Evolutionary conservation across 2,329 filamentous ascomycete genomes (phyloP).

Genomic region (Harringtonia aguacate): DNA sequence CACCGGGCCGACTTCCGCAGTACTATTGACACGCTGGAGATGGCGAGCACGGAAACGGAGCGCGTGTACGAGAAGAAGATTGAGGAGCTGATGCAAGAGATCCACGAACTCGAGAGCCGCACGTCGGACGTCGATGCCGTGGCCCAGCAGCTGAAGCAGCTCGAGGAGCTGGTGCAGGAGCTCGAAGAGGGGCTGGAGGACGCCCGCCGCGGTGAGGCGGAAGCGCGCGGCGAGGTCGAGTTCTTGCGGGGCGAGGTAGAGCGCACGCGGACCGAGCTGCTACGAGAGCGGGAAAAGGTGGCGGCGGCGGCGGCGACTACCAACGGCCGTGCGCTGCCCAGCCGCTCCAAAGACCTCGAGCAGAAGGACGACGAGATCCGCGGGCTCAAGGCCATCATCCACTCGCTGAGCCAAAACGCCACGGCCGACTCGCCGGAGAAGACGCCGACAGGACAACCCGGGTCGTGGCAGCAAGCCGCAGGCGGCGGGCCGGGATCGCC

Average conservation of each 20-base stretch:
- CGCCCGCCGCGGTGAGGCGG: slow-evolving; percentile 83
- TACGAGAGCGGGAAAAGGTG: slow-evolving; percentile 64
- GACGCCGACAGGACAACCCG: background rate
- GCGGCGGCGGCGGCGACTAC: slow-evolving; percentile 25
- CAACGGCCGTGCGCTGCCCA: slow-evolving; percentile 26
- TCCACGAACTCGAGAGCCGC: slow-evolving; percentile 70
- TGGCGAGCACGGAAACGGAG: slow-evolving; percentile 92
- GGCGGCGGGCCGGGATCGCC: slow-evolving; percentile 19
- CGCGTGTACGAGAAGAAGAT: slow-evolving; percentile 92
- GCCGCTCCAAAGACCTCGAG: slow-evolving; percentile 62
- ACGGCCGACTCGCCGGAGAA: slow-evolving; percentile 24
- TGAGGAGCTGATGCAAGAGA: slow-evolving; percentile 71
- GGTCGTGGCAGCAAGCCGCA: slow-evolving; percentile 17
- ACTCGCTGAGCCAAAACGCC: slow-evolving; percentile 77
- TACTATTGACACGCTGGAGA: slow-evolving; percentile 91
- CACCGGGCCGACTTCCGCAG: slow-evolving; percentile 93
- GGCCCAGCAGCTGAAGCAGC: slow-evolving; percentile 81
- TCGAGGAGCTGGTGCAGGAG: slow-evolving; percentile 93
- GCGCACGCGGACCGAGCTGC: slow-evolving; percentile 75
- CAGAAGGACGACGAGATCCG: slow-evolving; percentile 96
- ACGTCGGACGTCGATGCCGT: slow-evolving; percentile 87
- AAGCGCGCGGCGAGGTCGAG: slow-evolving; percentile 91
- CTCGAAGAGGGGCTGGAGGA: slow-evolving; percentile 95
- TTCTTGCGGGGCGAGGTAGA: slow-evolving; percentile 93
- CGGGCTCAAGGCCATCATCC: slow-evolving; percentile 94